Conservation (phyloP, 2,329 filamentous ascomycete species). For the Chaetomiaceae sp. region DNA sequence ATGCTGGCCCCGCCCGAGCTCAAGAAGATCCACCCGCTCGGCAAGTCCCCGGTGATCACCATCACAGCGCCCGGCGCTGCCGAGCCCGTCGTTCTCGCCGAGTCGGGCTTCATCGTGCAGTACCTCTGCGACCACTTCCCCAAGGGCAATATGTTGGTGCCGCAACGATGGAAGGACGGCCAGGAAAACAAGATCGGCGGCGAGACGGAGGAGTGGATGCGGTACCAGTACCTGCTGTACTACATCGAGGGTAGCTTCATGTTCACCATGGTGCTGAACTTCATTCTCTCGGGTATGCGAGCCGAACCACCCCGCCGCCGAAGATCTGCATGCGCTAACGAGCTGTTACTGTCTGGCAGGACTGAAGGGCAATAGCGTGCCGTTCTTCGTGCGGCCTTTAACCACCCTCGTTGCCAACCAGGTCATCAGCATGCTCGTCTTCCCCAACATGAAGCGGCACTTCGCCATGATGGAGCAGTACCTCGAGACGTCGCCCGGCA, state of each 20-base stretch:
- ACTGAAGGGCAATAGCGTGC: conserved; percentile 42
- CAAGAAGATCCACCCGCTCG: conserved; percentile 73
- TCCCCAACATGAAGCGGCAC: conserved; percentile 45
- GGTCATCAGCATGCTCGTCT: conserved; percentile 38
- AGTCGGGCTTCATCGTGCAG: conserved; percentile 76
- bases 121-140: conserved; percentile 68
- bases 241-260: conserved; percentile 83
- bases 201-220: conserved; percentile 56
- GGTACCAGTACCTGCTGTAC: conserved; percentile 57
- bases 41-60: conserved; percentile 77
- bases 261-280: conserved; percentile 58
- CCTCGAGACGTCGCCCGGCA: conserved; percentile 39
- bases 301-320: background rate
- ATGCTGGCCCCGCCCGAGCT: conserved; percentile 70
- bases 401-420: conserved; percentile 42
- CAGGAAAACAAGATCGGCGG: conserved; percentile 53
- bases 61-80: conserved; percentile 44
- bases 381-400: conserved; percentile 51
- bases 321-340: background rate
- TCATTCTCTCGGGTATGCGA: conserved; percentile 52
- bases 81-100: conserved; percentile 62
- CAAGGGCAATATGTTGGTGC: conserved; percentile 44
- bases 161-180: conserved; percentile 52
- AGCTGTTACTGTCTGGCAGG: conserved; percentile 25
- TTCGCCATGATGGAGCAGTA: conserved; percentile 47